A percentile compares a stretch with the other conserved stretches of the same genome.
Conservation (phyloP, 2,329 filamentous ascomycete species). For the Ophiostoma quercus region DNA sequence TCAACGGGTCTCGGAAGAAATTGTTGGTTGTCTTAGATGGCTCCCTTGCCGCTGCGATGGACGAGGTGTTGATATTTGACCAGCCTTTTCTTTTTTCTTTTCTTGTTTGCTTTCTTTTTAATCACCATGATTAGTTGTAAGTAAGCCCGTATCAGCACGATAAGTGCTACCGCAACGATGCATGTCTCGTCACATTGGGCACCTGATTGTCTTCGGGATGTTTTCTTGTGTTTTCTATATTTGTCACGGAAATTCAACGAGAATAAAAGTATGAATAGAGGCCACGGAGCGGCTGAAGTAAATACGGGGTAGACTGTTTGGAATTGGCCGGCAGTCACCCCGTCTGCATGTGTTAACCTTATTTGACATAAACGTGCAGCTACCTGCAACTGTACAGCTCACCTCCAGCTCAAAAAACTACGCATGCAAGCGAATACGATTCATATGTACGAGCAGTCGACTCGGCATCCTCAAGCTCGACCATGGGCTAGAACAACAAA, state of each 20-base stretch:
- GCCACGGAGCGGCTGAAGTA: neutral
- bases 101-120: neutral
- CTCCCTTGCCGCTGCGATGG: neutral
- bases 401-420: neutral
- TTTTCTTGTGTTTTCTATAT: neutral
- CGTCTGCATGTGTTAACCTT: neutral
- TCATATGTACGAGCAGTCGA: conserved; percentile 2
- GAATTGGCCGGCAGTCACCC: neutral
- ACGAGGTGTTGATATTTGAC: neutral
- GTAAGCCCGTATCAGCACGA: neutral
- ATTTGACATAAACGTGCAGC: conserved; percentile 8
- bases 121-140: neutral
- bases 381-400: neutral
- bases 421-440: conserved; percentile 5
- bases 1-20: neutral
- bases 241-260: neutral
- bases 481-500: neutral
- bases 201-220: neutral
- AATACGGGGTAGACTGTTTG: neutral
- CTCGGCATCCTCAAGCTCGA: neutral
- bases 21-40: neutral
- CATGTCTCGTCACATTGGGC: neutral
- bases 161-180: neutral
- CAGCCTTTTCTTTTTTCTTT: neutral
- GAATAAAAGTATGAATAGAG: neutral